Evolutionary conservation across 139 green algal genomes (phyloP).

Genomic region (Desmodesmus armatus): DNA sequence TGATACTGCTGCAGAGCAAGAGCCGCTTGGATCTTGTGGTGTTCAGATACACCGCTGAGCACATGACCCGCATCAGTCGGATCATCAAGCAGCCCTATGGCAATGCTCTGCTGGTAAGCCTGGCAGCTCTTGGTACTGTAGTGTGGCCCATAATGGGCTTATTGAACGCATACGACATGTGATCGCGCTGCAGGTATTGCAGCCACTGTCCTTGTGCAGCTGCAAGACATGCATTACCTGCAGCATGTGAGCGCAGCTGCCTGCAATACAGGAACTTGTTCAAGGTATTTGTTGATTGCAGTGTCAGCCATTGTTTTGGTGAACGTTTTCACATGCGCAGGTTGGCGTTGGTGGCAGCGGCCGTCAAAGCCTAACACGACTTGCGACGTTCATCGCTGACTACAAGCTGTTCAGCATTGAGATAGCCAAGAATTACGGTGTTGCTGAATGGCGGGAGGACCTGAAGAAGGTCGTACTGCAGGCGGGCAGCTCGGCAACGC

Average conservation of each 20-base stretch:
- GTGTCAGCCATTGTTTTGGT: too few species aligned
- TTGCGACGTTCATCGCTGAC: slow-evolving; percentile 89
- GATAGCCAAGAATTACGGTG: slow-evolving; percentile 78
- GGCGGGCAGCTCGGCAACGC: slow-evolving; percentile 54
- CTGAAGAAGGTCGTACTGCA: slow-evolving; percentile 71
- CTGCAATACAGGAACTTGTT: too few species aligned
- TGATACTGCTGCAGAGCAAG: slow-evolving; percentile 77
- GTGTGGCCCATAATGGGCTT: too few species aligned
- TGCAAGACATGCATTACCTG: too few species aligned
- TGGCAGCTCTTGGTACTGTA: too few species aligned
- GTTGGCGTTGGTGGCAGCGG: slow-evolving; percentile 95
- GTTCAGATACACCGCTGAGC: slow-evolving; percentile 79
- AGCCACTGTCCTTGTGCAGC: too few species aligned
- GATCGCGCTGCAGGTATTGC: too few species aligned
- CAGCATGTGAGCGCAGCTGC: too few species aligned
- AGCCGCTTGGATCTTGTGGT: slow-evolving; percentile 69
- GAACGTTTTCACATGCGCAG: slow-evolving; percentile 65
- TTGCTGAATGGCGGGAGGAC: slow-evolving; percentile 81
- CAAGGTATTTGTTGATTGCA: not conserved
- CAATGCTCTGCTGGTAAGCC: slow-evolving; percentile 74
- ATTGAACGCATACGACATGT: too few species aligned
- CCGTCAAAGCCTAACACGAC: slow-evolving; percentile 84
- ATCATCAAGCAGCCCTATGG: slow-evolving; percentile 83
- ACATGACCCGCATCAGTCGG: slow-evolving; percentile 76
- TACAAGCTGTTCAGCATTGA: slow-evolving; percentile 86